Conservation (phyloP, 2,329 filamentous ascomycete species). For the Clathrospora elynae region DNA sequence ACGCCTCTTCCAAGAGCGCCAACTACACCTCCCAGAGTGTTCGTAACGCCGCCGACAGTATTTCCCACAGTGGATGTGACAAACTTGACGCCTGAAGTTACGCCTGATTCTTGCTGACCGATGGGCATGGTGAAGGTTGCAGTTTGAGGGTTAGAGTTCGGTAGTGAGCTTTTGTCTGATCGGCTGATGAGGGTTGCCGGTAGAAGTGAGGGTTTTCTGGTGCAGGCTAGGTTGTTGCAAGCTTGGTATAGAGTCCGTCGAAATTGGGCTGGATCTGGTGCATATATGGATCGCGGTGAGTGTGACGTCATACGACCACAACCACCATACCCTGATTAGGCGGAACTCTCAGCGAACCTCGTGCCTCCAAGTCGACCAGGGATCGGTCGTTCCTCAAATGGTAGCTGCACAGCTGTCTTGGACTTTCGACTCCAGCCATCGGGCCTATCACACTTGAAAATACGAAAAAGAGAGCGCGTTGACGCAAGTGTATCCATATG, state of each 20-base stretch:
- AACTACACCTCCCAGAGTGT: slow-evolving; percentile 60
- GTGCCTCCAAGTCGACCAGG: no score
- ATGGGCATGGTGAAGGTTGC: slow-evolving; percentile 39
- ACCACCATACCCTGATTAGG: slow-evolving; percentile 5
- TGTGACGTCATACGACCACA: slow-evolving; percentile 19
- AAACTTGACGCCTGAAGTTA: slow-evolving; percentile 59
- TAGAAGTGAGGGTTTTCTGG: slow-evolving; percentile 9
- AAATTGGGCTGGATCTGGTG: slow-evolving; percentile 7
- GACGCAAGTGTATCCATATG: no score
- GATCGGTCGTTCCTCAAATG: no score
- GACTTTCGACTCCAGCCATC: no score
- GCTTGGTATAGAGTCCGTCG: slow-evolving; percentile 5
- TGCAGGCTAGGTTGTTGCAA: slow-evolving; percentile 9
- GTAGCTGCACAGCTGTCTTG: no score
- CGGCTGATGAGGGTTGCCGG: background rate
- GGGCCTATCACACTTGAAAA: no score
- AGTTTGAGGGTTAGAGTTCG: slow-evolving; percentile 5
- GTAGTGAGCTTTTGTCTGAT: slow-evolving; percentile 2
- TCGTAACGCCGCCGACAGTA: slow-evolving; percentile 58
- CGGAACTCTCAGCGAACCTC: no score
- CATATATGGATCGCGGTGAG: slow-evolving; percentile 9
- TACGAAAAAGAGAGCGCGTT: no score
- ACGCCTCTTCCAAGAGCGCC: slow-evolving; percentile 54
- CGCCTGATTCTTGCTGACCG: slow-evolving; percentile 50
- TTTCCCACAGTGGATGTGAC: slow-evolving; percentile 63